Percentiles rank a stretch among this genome's conserved stretches.
phyloP scores from a whole-genome alignment of 2,329 filamentous ascomycete species.

The Aspergillus bombycis region DNA sequence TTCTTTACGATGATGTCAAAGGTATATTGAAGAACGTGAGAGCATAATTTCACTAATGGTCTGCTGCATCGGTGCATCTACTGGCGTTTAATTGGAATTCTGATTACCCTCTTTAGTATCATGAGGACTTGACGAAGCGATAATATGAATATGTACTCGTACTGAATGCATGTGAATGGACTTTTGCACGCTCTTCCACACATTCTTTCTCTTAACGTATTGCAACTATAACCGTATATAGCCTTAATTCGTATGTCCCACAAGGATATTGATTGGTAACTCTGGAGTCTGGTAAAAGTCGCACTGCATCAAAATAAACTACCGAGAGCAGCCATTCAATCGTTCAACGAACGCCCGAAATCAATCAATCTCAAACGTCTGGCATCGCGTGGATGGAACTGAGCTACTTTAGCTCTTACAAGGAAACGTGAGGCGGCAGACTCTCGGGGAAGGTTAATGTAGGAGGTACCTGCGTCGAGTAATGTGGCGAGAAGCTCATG shows the following conservation, averaged over 20 bases:
- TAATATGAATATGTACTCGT: background rate
- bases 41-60: slow-evolving; percentile 5
- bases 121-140: background rate
- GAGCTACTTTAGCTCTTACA: slow-evolving; percentile 58
- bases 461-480: slow-evolving; percentile 50
- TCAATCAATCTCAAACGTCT: slow-evolving; percentile 56
- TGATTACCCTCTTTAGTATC: background rate
- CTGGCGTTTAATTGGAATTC: slow-evolving; percentile 18
- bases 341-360: slow-evolving; percentile 48
- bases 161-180: background rate
- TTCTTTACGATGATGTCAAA: slow-evolving; percentile 16
- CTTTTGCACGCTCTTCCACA: background rate
- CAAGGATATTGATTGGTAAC: background rate
- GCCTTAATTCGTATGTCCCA: background rate
- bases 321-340: slow-evolving; percentile 19
- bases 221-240: background rate
- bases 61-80: slow-evolving; percentile 18
- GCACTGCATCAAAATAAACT: background rate
- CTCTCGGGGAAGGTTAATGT: slow-evolving; percentile 53
- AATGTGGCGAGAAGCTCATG: slow-evolving; percentile 51
- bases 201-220: background rate
- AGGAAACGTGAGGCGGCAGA: slow-evolving; percentile 58
- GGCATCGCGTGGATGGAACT: slow-evolving; percentile 59
- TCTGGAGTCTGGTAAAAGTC: background rate
- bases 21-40: slow-evolving; percentile 8